Percentiles rank a stretch among this genome's conserved stretches.
Conservation (phyloP, 2,329 filamentous ascomycete species). For the Diaporthe australafricana region DNA sequence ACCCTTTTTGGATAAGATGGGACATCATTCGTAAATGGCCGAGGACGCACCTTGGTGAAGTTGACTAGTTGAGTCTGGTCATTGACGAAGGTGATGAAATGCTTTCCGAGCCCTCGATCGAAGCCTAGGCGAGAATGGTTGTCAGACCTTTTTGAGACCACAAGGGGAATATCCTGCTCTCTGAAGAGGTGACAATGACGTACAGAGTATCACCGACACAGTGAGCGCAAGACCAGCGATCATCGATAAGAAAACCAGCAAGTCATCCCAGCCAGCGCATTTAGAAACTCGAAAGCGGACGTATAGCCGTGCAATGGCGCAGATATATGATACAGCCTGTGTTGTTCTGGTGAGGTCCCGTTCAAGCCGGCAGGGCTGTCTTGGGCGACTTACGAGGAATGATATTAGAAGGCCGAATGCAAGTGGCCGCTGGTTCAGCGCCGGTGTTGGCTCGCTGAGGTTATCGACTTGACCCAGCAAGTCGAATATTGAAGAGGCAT, state of each 20-base stretch:
- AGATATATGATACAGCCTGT: conserved; percentile 4
- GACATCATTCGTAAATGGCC: no score
- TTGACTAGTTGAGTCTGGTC: background rate
- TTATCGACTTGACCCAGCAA: conserved; percentile 40
- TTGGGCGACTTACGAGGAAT: conserved; percentile 8
- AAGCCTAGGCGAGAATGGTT: background rate
- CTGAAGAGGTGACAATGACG: background rate
- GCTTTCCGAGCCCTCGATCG: conserved; percentile 22
- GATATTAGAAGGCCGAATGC: conserved; percentile 32
- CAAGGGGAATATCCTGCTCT: background rate
- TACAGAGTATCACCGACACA: conserved; percentile 15
- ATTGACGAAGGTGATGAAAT: conserved; percentile 20
- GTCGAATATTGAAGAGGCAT: conserved; percentile 32
- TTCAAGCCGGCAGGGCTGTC: background rate
- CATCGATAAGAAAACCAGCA: conserved; percentile 31
- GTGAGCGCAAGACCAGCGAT: conserved; percentile 18
- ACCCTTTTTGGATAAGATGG: no score
- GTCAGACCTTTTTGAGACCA: background rate
- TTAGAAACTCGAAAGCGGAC: conserved; percentile 27
- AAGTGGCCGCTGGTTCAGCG: conserved; percentile 34
- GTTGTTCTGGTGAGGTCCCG: background rate
- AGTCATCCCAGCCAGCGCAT: conserved; percentile 37
- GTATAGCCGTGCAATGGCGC: conserved; percentile 21
- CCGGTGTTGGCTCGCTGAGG: conserved; percentile 37
- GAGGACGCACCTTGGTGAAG: conserved; percentile 18